Evolutionary conservation across 106 monocot species (phyloP).

Genomic region (Apostasia shenzhenica): DNA sequence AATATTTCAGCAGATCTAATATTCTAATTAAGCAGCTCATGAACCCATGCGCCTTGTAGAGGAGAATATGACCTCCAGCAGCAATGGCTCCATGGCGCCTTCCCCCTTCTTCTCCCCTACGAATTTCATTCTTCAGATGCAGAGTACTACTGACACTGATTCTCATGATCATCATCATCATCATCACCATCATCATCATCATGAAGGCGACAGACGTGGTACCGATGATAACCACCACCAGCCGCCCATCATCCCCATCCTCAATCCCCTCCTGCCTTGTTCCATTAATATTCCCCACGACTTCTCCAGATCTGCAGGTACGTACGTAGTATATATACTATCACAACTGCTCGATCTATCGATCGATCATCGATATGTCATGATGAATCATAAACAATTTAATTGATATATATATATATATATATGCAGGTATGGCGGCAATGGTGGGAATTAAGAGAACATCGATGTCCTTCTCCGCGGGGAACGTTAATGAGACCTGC

Average conservation of each 20-base stretch:
- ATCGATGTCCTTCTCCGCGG: slow-evolving; percentile 16
- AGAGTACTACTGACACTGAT: slow-evolving; percentile 6
- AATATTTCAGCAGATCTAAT: too few relatives aligned
- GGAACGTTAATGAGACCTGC: slow-evolving; percentile 12
- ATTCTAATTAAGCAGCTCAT: not conserved
- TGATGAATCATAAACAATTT: not conserved
- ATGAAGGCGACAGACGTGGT: slow-evolving; percentile 8
- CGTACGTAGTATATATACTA: too few relatives aligned
- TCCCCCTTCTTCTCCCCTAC: slow-evolving; percentile 63
- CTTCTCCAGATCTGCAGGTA: slow-evolving; percentile 22
- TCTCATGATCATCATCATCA: not conserved
- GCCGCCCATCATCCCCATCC: not conserved
- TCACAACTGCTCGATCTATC: not conserved
- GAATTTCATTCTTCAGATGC: slow-evolving; percentile 61
- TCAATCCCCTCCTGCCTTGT: slow-evolving; percentile 9
- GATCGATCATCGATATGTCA: not conserved
- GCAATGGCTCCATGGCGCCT: slow-evolving; percentile 42
- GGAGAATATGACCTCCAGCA: slow-evolving; percentile 24
- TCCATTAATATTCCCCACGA: slow-evolving; percentile 15
- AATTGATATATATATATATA: not conserved
- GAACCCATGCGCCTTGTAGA: slow-evolving; percentile 2
- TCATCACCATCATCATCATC: not conserved
- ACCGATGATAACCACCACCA: too few relatives aligned
- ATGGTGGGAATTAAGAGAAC: slow-evolving; percentile 30
- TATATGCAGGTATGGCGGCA: slow-evolving; percentile 6